phyloP scores from a whole-genome alignment of 2,329 filamentous ascomycete species.

The Tolypocladium endophyticum region DNA sequence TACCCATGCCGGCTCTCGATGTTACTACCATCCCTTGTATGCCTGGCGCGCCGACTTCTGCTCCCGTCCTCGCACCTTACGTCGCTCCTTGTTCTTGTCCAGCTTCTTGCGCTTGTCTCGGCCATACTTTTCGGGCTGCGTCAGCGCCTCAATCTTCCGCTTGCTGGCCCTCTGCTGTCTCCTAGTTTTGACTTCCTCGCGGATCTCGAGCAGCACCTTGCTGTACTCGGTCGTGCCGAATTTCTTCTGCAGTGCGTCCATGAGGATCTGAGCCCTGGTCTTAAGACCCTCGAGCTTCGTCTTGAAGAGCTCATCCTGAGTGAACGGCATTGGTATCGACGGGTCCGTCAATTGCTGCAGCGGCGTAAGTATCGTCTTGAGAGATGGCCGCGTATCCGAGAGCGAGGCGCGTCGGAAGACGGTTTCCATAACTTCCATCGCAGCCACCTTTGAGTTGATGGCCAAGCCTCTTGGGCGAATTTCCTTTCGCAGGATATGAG shows the following conservation, averaged over 20 bases:
- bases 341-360: slow-evolving; percentile 80
- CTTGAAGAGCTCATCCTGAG: slow-evolving; percentile 59
- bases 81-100: slow-evolving; percentile 73
- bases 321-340: slow-evolving; percentile 60
- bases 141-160: slow-evolving; percentile 79
- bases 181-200: slow-evolving; percentile 59
- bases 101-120: slow-evolving; percentile 73
- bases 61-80: slow-evolving; percentile 67
- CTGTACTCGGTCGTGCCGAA: slow-evolving; percentile 74
- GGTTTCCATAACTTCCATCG: slow-evolving; percentile 63
- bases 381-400: slow-evolving; percentile 47
- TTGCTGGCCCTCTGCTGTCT: slow-evolving; percentile 70
- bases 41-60: slow-evolving; percentile 62
- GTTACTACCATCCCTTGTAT: slow-evolving; percentile 40
- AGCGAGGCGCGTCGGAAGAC: slow-evolving; percentile 52
- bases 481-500: slow-evolving; percentile 69
- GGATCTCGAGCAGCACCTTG: slow-evolving; percentile 59
- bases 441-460: slow-evolving; percentile 64
- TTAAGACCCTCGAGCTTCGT: slow-evolving; percentile 60
- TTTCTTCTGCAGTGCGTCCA: slow-evolving; percentile 76
- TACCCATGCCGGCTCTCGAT: slow-evolving; percentile 6
- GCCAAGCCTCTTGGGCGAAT: slow-evolving; percentile 50
- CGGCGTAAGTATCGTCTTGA: slow-evolving; percentile 48
- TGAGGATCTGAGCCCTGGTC: slow-evolving; percentile 61
- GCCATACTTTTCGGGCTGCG: slow-evolving; percentile 68